Evolutionary conservation across 129 eudicot genomes (phyloP), one percentile per base, ranked within the genome.

Genomic region (Flaveria brownii): DNA sequence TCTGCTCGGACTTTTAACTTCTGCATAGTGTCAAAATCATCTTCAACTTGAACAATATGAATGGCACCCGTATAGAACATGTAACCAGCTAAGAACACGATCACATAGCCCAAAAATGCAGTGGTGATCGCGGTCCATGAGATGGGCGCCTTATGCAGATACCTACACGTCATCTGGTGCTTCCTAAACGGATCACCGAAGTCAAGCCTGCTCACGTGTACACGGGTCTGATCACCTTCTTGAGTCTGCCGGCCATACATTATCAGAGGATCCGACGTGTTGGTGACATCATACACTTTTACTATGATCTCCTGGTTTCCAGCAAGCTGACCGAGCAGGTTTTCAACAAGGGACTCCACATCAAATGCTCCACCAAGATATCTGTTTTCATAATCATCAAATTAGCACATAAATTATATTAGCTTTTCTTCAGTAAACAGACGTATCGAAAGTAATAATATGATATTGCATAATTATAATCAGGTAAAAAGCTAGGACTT

Each of bases 301-400:
- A 92, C 98, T 23, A 87, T 81, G n/a, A 92, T 90, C 43, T 82
- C 92, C 70, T 92, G 88, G 79, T 88, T 90, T 46, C 87, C 94
- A 41, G 98, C 90, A 75, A 92, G 98, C 71, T 92, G 98, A 49
- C 91, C 94, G 1, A 92, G 90, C 62, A 92, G 89, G 76, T 90
- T 89, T 82, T 92, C 96, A 11, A 92, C 96, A 12, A 92, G 91
- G 15, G 98, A 92, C 82, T 90, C 96, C 17, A 92, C 96, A 82
- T 92, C 98, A 82, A 90, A 92, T 45, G 98, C 85, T 72, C 92
- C 90, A 47, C 93, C 93, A 42, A 89, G 89, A 72, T 87, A 92
- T 23, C 89, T 90, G 87, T 50, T 70, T 71, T 25, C 73, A 39
- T 64, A 26, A 49, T 30, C 54, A 18, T 62, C 20, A 30, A 43